These are phyloP conservation scores for Beauveria scarabaeidicola DNA, from an alignment of 2,329 filamentous ascomycete species.

Conservation along the genomic window DNA sequence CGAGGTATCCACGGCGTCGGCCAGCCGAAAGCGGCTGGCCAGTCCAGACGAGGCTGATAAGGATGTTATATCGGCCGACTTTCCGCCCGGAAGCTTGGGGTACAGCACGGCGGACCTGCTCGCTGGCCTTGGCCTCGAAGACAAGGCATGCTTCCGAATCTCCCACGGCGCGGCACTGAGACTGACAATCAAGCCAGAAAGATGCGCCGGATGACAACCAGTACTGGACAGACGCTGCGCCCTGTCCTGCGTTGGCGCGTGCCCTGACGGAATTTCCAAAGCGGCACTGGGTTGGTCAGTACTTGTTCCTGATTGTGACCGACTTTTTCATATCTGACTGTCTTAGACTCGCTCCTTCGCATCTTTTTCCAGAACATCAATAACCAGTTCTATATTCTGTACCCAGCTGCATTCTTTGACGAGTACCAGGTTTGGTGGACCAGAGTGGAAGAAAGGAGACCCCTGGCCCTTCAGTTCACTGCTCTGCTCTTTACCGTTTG, in stretches of 20 bases:
- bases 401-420: constrained; percentile 26
- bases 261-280: constrained; percentile 26
- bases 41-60: constrained; percentile 7
- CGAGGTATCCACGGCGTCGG: neutral
- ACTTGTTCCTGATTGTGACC: neutral
- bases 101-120: constrained; percentile 3
- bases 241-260: constrained; percentile 23
- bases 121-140: constrained; percentile 1
- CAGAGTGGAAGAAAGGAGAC: constrained; percentile 20
- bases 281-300: constrained; percentile 25
- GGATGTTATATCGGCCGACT: constrained; percentile 6
- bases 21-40: constrained; percentile 10
- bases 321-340: neutral
- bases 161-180: neutral
- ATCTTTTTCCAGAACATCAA: constrained; percentile 31
- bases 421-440: constrained; percentile 30
- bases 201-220: constrained; percentile 14
- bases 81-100: neutral
- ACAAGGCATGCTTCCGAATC: constrained; percentile 1
- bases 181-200: constrained; percentile 10
- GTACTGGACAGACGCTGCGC: constrained; percentile 13
- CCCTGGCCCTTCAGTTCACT: constrained; percentile 28
- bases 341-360: constrained; percentile 27
- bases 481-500: constrained; percentile 30
- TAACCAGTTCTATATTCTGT: constrained; percentile 31